A percentile compares a stretch with the other conserved stretches of the same genome.
These are phyloP conservation scores for Calonectria pteridis DNA, from an alignment of 2,329 filamentous ascomycete species.

Conservation along the genomic window DNA sequence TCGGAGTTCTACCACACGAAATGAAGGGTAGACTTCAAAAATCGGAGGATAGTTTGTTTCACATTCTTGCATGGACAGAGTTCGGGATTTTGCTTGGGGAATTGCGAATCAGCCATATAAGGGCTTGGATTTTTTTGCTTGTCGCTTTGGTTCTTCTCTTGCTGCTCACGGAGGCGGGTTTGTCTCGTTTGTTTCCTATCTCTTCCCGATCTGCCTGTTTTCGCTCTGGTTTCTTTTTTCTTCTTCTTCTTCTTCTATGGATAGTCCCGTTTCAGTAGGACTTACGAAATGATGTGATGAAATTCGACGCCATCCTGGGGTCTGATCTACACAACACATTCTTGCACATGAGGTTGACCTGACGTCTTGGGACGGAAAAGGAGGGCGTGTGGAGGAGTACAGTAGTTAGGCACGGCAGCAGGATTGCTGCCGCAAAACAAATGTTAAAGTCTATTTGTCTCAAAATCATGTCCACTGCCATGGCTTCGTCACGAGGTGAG, in stretches of 20 bases:
- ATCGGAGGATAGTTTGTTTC: constrained; percentile 18
- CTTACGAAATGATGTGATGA: constrained; percentile 47
- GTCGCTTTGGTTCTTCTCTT: constrained; percentile 23
- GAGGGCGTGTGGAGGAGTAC: not conserved
- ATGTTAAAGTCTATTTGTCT: constrained; percentile 25
- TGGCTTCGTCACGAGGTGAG: not conserved
- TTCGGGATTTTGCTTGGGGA: constrained; percentile 38
- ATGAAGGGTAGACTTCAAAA: constrained; percentile 43
- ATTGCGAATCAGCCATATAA: constrained; percentile 31
- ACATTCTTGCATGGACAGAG: constrained; percentile 16
- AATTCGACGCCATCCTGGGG: constrained; percentile 23
- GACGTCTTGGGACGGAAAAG: constrained; percentile 7
- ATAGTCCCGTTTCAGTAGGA: constrained; percentile 40
- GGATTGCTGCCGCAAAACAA: constrained; percentile 16
- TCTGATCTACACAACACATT: constrained; percentile 23
- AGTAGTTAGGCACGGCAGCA: constrained; percentile 13
- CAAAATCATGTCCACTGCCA: not conserved
- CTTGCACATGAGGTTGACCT: constrained; percentile 19
- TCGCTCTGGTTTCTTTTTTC: constrained; percentile 19
- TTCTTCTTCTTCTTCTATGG: constrained; percentile 32
- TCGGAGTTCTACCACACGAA: constrained; percentile 43
- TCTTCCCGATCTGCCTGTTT: not conserved
- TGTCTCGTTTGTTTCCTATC: constrained; percentile 4
- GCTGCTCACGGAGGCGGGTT: constrained; percentile 7
- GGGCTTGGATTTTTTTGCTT: constrained; percentile 29